Percentiles rank a stretch among this genome's conserved stretches.
Evolutionary conservation across 176 grass and related monocot genomes (phyloP).

Genomic region (Phyllostachys edulis): DNA sequence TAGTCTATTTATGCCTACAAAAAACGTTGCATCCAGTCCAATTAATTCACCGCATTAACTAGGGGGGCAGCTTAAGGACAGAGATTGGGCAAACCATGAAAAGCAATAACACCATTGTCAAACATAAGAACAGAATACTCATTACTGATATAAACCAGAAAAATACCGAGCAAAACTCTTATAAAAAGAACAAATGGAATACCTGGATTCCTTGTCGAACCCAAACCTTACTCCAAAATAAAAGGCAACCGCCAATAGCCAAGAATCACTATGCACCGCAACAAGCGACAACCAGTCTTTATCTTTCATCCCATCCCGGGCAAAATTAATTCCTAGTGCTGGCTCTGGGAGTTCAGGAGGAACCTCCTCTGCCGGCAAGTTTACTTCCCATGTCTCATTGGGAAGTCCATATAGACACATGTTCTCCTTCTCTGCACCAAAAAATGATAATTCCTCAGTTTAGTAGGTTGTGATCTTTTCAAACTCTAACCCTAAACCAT

Average conservation of each 20-base stretch:
- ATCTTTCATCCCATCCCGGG: not conserved
- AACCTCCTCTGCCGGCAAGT: too few species aligned
- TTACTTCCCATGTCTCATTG: too few species aligned
- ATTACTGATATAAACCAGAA: not conserved
- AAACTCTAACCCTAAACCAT: not conserved
- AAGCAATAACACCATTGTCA: not conserved
- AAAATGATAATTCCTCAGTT: not conserved
- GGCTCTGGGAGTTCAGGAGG: too few species aligned
- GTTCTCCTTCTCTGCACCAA: conserved; percentile 60
- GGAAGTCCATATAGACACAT: conserved; percentile 48
- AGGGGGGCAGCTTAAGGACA: not conserved
- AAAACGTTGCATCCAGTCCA: not conserved
- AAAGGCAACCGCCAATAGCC: conserved; percentile 72
- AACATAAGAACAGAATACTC: not conserved
- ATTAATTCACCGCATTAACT: not conserved
- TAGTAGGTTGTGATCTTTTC: not conserved
- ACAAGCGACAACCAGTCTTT: not conserved
- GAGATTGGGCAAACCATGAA: not conserved
- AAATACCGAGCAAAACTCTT: conserved; percentile 1
- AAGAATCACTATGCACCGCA: conserved; percentile 34
- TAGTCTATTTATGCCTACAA: not conserved
- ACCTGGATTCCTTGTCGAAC: conserved; percentile 74
- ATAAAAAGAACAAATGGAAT: conserved; percentile 21
- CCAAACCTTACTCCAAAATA: conserved; percentile 72
- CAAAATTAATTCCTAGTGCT: too few species aligned